Evolutionary conservation across 805 yeast species (phyloP).

Genomic region (Candida easanensis): DNA sequence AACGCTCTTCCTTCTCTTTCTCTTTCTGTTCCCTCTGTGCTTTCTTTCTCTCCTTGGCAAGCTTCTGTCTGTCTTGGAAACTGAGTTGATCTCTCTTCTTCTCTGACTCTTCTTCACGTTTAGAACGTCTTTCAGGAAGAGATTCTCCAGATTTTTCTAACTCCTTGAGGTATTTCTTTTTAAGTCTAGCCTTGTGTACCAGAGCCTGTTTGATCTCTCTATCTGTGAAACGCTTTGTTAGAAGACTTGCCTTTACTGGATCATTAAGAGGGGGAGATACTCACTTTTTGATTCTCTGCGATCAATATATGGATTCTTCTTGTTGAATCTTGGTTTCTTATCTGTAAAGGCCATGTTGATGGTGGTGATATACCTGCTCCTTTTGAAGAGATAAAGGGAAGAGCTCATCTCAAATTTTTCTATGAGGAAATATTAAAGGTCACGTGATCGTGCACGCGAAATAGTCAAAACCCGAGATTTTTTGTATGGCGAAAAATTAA

Average conservation of each 20-base stretch:
- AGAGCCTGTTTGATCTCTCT: constrained; percentile 77
- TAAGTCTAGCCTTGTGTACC: constrained; percentile 74
- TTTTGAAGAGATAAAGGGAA: not conserved
- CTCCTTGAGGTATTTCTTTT: constrained; percentile 77
- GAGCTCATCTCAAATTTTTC: not conserved
- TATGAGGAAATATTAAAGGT: not conserved
- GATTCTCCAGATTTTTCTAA: constrained; percentile 67
- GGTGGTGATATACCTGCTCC: too few relatives aligned
- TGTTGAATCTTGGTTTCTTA: constrained; percentile 11
- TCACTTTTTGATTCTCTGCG: constrained; percentile 25
- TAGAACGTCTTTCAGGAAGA: constrained; percentile 41
- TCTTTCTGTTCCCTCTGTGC: constrained; percentile 29
- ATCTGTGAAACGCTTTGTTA: constrained; percentile 30
- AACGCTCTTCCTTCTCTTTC: constrained; percentile 41
- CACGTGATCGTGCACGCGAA: not conserved
- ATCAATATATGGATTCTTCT: constrained; percentile 25
- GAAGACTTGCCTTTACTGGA: not conserved
- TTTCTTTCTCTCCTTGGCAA: constrained; percentile 35
- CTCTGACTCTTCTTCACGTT: constrained; percentile 21
- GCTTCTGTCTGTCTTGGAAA: constrained; percentile 34
- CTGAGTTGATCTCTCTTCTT: constrained; percentile 25
- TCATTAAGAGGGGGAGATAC: not conserved
- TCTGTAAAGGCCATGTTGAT: constrained; percentile 10
- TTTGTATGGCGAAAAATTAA: constrained; percentile 3
- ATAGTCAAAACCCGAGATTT: not conserved